Percentiles rank a stretch among this genome's conserved stretches.
phyloP scores from a whole-genome alignment of 2,329 filamentous ascomycete species.

The Colletotrichum sp. region DNA sequence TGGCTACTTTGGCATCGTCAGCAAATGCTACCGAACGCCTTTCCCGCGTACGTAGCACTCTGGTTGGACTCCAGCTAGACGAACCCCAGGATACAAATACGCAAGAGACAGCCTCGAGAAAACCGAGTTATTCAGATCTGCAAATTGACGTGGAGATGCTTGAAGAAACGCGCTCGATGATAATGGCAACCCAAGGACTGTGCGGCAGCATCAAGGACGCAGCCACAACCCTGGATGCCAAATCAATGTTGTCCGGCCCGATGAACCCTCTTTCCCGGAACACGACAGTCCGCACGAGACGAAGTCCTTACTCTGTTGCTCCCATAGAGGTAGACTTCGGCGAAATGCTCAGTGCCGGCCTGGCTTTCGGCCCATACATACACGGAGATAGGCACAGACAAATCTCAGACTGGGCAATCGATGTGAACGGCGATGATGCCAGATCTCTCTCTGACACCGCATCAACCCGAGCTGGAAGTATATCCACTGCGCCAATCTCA shows the following conservation, averaged over 20 bases:
- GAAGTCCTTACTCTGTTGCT: background rate
- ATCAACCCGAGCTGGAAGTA: background rate
- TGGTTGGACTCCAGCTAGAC: background rate
- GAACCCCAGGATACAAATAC: accelerated
- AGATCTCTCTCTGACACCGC: background rate
- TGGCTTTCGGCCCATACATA: background rate
- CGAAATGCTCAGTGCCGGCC: background rate
- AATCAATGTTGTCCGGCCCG: background rate
- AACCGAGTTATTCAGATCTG: background rate
- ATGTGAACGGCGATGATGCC: background rate
- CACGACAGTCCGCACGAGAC: background rate
- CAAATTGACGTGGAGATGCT: background rate
- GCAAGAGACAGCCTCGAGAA: background rate
- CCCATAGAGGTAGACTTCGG: background rate
- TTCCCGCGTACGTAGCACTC: background rate
- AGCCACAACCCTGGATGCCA: background rate
- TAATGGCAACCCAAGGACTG: background rate
- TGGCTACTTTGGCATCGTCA: background rate
- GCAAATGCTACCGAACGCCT: background rate
- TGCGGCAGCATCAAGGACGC: background rate
- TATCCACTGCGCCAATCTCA: background rate
- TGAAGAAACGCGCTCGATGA: background rate
- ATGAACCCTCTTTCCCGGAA: background rate
- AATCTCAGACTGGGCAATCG: background rate
- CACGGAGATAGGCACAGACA: background rate